These are phyloP conservation scores for Pyrus bretschneideri DNA, from an alignment of 306 rosid genomes.

Conservation along the genomic window DNA sequence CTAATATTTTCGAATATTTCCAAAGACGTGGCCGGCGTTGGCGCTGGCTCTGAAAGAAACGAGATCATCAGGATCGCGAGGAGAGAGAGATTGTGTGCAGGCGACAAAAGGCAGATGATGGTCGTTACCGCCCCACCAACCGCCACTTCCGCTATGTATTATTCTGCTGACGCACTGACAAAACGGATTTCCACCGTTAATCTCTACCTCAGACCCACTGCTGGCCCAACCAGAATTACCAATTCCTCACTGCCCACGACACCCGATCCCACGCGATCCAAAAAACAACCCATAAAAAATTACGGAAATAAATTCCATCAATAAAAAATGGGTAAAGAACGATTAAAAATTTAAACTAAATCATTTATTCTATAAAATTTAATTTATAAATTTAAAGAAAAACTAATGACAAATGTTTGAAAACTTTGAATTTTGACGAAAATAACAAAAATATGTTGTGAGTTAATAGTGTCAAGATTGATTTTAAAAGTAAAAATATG, in stretches of 20 bases:
- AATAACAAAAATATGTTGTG: too few relatives aligned
- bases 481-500: too few relatives aligned
- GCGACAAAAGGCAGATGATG: neutral
- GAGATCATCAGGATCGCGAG: neutral
- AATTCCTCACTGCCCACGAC: neutral
- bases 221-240: neutral
- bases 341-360: too few relatives aligned
- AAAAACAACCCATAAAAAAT: neutral
- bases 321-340: too few relatives aligned
- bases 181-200: neutral
- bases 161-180: neutral
- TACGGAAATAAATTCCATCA: neutral
- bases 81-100: neutral
- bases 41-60: neutral
- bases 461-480: too few relatives aligned
- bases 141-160: neutral
- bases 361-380: too few relatives aligned
- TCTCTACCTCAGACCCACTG: neutral
- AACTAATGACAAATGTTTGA: too few relatives aligned
- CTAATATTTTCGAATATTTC: too few relatives aligned
- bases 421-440: too few relatives aligned
- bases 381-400: too few relatives aligned
- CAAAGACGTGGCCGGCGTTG: too few relatives aligned
- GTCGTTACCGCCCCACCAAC: conserved; percentile 2
- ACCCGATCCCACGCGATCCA: conserved; percentile 4